Percentiles rank a stretch among this genome's conserved stretches.
These are phyloP conservation scores for Helminthosporium solani DNA, from an alignment of 2,329 filamentous ascomycete species.

Conservation along the genomic window DNA sequence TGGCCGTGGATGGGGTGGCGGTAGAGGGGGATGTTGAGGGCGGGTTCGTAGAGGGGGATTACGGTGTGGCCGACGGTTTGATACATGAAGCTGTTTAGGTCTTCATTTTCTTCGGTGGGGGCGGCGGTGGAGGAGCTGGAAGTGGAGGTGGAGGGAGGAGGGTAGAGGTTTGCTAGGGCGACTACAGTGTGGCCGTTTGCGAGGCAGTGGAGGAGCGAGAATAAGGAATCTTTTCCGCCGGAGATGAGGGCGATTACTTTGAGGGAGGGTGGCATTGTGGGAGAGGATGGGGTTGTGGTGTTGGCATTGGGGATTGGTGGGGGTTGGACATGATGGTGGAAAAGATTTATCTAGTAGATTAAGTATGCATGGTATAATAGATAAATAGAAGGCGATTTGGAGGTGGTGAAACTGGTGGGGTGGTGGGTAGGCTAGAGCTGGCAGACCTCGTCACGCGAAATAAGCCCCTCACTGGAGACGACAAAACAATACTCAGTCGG, in stretches of 20 bases:
- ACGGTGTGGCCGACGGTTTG: constrained; percentile 91
- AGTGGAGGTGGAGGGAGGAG: constrained; percentile 44
- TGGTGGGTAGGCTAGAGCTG: background rate
- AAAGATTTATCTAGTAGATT: no score
- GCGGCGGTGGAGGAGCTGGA: no score
- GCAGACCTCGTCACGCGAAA: constrained; percentile 1
- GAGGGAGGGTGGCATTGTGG: constrained; percentile 12
- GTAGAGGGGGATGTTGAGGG: constrained; percentile 80
- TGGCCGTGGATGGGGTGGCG: constrained; percentile 72
- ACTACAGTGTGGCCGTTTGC: constrained; percentile 82
- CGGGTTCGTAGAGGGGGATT: constrained; percentile 79
- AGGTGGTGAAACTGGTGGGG: no score
- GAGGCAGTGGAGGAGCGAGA: constrained; percentile 85
- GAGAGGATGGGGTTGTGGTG: constrained; percentile 15
- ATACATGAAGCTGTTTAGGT: constrained; percentile 99
- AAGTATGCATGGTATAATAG: no score
- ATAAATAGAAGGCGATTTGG: no score
- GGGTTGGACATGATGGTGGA: no score
- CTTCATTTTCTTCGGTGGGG: constrained; percentile 56
- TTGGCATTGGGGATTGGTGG: constrained; percentile 2
- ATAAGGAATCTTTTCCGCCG: constrained; percentile 96
- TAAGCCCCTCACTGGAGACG: background rate
- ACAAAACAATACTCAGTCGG: no score
- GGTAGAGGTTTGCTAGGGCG: constrained; percentile 86
- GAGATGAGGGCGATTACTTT: constrained; percentile 87